Percentiles rank a stretch among this genome's conserved stretches.
Evolutionary conservation across 2,329 filamentous ascomycete genomes (phyloP).

Genomic region (Calonectria pauciramosa): DNA sequence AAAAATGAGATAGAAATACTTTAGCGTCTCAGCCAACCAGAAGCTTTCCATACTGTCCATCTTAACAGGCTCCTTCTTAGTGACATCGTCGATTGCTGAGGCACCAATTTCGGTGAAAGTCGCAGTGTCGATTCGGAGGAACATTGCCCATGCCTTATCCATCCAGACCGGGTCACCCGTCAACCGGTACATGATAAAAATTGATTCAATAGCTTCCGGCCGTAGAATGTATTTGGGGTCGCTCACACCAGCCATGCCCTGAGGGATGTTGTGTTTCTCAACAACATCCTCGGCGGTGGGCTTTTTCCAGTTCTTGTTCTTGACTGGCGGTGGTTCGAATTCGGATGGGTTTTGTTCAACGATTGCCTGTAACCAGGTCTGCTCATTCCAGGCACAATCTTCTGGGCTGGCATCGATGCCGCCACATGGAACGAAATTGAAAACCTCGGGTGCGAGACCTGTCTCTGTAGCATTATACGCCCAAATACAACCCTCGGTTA

Average conservation of each 20-base stretch:
- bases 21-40: conserved; percentile 78
- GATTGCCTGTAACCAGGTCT: conserved; percentile 46
- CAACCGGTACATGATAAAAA: conserved; percentile 83
- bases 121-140: conserved; percentile 71
- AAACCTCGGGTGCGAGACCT: conserved; percentile 72
- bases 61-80: conserved; percentile 48
- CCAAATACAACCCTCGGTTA: conserved; percentile 76
- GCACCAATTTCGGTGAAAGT: conserved; percentile 75
- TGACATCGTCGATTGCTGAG: conserved; percentile 75
- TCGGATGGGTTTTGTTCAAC: conserved; percentile 42
- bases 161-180: conserved; percentile 76
- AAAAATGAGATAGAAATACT: conserved; percentile 77
- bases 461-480: conserved; percentile 69
- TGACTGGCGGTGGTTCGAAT: conserved; percentile 40
- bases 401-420: conserved; percentile 41
- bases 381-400: conserved; percentile 54
- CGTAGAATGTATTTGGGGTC: conserved; percentile 75
- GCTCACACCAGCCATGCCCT: conserved; percentile 68
- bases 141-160: conserved; percentile 82
- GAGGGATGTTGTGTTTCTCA: conserved; percentile 55
- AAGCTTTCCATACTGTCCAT: conserved; percentile 81
- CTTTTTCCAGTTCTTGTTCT: conserved; percentile 39
- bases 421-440: conserved; percentile 62
- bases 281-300: conserved; percentile 42
- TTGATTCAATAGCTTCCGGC: conserved; percentile 84